Percentiles rank a stretch among this genome's conserved stretches.
Conservation (phyloP, 495 filamentous ascomycete genomes). For the Lichenothelia convexa region DNA sequence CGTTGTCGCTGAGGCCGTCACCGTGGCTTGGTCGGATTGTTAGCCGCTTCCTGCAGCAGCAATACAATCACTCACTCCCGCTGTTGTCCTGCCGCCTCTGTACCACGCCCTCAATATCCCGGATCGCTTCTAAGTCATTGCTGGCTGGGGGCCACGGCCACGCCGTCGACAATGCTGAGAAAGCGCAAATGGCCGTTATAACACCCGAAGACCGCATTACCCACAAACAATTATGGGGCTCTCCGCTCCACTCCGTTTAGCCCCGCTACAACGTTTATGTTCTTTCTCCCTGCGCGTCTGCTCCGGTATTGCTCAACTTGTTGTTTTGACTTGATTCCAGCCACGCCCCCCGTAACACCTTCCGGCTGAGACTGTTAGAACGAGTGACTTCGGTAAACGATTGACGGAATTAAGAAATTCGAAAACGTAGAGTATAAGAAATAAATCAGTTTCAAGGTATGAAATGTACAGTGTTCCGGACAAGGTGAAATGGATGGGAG, state of each 20-base stretch:
- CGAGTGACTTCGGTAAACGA: no score
- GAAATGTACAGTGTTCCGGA: not conserved
- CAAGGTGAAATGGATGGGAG: not conserved
- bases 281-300: not conserved
- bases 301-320: not conserved
- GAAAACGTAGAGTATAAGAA: not conserved
- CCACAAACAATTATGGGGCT: no score
- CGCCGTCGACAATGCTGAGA: slow-evolving; percentile 17
- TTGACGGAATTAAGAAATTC: no score
- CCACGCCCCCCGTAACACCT: not conserved
- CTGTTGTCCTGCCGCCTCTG: slow-evolving; percentile 12
- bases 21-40: not conserved
- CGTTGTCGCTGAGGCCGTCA: not conserved
- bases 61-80: not conserved
- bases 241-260: not conserved
- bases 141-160: slow-evolving; percentile 11
- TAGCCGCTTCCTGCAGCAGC: slow-evolving; percentile 1
- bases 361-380: not conserved
- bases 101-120: slow-evolving; percentile 9
- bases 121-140: slow-evolving; percentile 10
- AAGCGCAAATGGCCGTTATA: slow-evolving; percentile 14
- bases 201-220: slow-evolving; percentile 19
- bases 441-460: not conserved
- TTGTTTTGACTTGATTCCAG: not conserved
- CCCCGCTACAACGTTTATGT: not conserved